These are phyloP conservation scores for Penicillium hordei DNA, from an alignment of 2,329 filamentous ascomycete genomes.

Conservation along the genomic window DNA sequence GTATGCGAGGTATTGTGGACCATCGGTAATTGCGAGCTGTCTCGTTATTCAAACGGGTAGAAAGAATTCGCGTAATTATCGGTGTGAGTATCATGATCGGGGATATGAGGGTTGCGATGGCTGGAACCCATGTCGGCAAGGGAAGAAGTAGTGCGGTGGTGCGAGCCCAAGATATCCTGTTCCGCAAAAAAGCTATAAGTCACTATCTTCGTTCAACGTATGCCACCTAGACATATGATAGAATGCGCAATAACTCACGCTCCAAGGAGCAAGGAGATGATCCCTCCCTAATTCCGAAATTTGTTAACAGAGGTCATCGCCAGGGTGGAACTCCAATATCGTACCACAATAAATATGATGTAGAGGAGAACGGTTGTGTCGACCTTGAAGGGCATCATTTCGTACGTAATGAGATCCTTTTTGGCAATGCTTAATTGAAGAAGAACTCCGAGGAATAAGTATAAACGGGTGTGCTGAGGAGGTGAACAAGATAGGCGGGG, in stretches of 20 bases:
- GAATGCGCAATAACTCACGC: slow-evolving; percentile 15
- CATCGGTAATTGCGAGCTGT: neutral
- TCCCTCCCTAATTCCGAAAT: neutral
- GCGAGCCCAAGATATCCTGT: slow-evolving; percentile 31
- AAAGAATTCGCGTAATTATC: slow-evolving; percentile 4
- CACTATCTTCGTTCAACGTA: neutral
- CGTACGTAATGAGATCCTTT: neutral
- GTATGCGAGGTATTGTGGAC: slow-evolving; percentile 4
- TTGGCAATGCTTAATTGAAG: no score
- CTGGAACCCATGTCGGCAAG: slow-evolving; percentile 26
- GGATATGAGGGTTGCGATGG: slow-evolving; percentile 24
- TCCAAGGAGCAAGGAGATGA: slow-evolving; percentile 18
- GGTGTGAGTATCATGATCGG: slow-evolving; percentile 12
- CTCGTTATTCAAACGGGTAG: neutral
- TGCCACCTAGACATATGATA: neutral
- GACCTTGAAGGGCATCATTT: slow-evolving; percentile 1
- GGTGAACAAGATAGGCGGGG: no score
- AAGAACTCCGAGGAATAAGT: no score
- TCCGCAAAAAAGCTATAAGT: slow-evolving; percentile 1
- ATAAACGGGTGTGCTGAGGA: no score
- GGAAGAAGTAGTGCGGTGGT: slow-evolving; percentile 26
- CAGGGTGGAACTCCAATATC: neutral
- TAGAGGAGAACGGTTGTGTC: neutral
- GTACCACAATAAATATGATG: slow-evolving; percentile 4
- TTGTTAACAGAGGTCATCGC: neutral